Percentiles rank a stretch among this genome's conserved stretches.
These are phyloP conservation scores for Agaricus subrufescens DNA, from an alignment of 768 basidiomycete genomes.

Conservation along the genomic window DNA sequence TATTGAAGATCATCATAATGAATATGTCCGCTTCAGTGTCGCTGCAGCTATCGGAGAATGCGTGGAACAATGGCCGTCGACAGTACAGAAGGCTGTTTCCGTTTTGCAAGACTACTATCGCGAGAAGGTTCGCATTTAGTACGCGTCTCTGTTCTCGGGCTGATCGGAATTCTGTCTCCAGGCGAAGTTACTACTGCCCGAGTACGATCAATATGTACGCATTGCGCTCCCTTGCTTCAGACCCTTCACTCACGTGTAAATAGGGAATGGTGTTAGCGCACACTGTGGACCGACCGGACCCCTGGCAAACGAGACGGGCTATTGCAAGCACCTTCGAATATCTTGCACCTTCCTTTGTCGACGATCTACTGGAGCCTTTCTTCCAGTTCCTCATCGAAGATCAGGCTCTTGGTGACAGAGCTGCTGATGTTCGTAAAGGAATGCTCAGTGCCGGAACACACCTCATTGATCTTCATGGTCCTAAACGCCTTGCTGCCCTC, in stretches of 20 bases:
- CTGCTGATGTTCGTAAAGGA: conserved; percentile 72
- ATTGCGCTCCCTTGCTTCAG: background rate
- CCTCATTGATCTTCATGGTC: conserved; percentile 82
- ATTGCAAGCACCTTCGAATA: conserved; percentile 62
- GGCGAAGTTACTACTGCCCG: conserved; percentile 85
- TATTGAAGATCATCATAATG: conserved; percentile 64
- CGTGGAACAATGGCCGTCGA: conserved; percentile 65
- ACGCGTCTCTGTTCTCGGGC: background rate
- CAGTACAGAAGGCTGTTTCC: conserved; percentile 38
- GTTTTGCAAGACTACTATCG: conserved; percentile 70
- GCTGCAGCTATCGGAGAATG: conserved; percentile 76
- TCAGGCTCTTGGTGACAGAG: conserved; percentile 83
- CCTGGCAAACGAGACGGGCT: conserved; percentile 81
- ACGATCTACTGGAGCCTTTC: conserved; percentile 60
- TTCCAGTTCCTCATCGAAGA: conserved; percentile 85
- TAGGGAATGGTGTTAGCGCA: conserved; percentile 92
- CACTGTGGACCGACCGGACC: conserved; percentile 83
- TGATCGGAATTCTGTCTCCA: conserved; percentile 19
- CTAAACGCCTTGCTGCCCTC: conserved; percentile 61
- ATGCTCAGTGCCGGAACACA: conserved; percentile 85
- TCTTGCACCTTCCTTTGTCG: conserved; percentile 61
- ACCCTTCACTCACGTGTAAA: conserved; percentile 3
- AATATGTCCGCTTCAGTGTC: conserved; percentile 71
- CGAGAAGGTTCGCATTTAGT: conserved; percentile 56
- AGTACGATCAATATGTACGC: conserved; percentile 89